Evolutionary conservation across 2,329 filamentous ascomycete genomes (phyloP).

Genomic region (Sodiomyces alkalinus): DNA sequence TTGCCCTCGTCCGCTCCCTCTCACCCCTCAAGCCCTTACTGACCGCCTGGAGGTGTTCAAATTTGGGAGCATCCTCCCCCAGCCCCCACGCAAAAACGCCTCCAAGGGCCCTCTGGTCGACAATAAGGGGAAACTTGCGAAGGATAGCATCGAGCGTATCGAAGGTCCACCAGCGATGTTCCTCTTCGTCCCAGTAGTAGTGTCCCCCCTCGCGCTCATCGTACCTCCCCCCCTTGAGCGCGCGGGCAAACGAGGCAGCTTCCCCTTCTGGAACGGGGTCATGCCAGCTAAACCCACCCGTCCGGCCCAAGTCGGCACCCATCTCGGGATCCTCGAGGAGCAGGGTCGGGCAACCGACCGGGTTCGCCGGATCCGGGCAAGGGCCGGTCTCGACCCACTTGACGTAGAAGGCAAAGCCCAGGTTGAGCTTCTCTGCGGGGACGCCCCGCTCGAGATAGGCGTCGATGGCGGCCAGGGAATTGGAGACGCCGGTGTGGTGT

Average conservation of each 20-base stretch:
- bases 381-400: slow-evolving; percentile 45
- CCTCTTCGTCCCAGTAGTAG: slow-evolving; percentile 49
- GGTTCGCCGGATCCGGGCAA: slow-evolving; percentile 21
- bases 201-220: slow-evolving; percentile 46
- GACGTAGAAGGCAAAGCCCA: slow-evolving; percentile 52
- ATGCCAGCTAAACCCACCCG: slow-evolving; percentile 45
- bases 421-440: slow-evolving; percentile 35
- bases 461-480: slow-evolving; percentile 37
- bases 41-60: slow-evolving; percentile 22
- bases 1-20: no score
- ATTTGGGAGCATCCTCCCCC: slow-evolving; percentile 45
- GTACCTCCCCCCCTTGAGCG: slow-evolving; percentile 34
- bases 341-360: slow-evolving; percentile 38
- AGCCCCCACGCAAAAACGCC: slow-evolving; percentile 66
- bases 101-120: slow-evolving; percentile 40
- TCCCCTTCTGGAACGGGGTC: slow-evolving; percentile 38
- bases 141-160: slow-evolving; percentile 47
- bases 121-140: slow-evolving; percentile 45
- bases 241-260: slow-evolving; percentile 39
- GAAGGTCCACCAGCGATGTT: slow-evolving; percentile 58
- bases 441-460: slow-evolving; percentile 43
- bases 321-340: slow-evolving; percentile 41
- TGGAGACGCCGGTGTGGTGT: slow-evolving; percentile 49
- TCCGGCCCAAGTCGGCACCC: slow-evolving; percentile 40
- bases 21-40: slow-evolving; percentile 11